Evolutionary conservation across 1,139 yeast genomes (phyloP), one percentile per base, ranked within the genome.

Genomic region (Saccharomyces hybrid): DNA sequence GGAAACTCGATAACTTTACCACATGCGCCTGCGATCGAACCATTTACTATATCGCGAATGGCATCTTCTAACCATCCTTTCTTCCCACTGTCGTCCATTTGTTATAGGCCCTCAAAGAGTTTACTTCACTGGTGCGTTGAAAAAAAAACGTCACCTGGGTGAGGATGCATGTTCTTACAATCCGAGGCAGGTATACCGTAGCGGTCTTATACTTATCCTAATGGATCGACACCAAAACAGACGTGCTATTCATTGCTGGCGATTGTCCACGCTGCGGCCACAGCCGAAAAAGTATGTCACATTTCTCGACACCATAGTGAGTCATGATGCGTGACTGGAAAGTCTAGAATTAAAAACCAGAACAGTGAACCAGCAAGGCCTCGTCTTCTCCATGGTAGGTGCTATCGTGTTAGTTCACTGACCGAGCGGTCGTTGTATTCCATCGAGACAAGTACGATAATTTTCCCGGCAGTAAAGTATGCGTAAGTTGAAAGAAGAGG

Each of bases 1-100:
- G 98, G 98, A 64, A 84, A 90, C 70, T 91, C 98, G 5, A 91
- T 80, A 34, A 87, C 66, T 67, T 91, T 91, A 2, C 97, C 97
- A 8, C 82, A 72, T 59, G 88, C 85, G 7, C 98, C 98, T 0
- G 97, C 83, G 9, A 78, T 56, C 16, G 73, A 69, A 27, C 73
- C 72, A 58, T 60, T 65, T 19, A 65, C 38, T 27, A 69, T 64
- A 53, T 69, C 72, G 34, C 58, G 59, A 4, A 63, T 34, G 1
- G 70, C 68, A 12, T 16, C 31, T 19, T 46, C 48, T 28, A 28
- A 19, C 12, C 14, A 21, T 21, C 31, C 48, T 28, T 26, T 46
- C 31, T 26, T 46, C 14, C 14, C 19, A 8, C 48, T 28, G 19
- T n/a, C 19, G 12, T 46, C 31, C 31, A 26, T 28, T 46, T 16